Conservation (phyloP, 106 monocot species). For the Alisma plantagoaquatica region DNA sequence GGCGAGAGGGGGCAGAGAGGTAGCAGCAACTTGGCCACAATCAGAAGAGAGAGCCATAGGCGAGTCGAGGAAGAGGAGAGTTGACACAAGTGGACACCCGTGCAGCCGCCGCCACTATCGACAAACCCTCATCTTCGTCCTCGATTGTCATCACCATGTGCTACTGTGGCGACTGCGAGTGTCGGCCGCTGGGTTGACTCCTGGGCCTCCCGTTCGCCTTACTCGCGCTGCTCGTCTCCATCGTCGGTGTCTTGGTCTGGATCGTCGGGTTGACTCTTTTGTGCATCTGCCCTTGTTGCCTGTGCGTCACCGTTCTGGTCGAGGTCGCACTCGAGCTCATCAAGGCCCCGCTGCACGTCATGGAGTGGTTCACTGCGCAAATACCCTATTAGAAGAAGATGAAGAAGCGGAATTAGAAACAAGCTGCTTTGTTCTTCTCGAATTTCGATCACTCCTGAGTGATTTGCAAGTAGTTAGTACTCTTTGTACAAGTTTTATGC, state of each 20-base stretch:
- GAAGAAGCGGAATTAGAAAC: no score
- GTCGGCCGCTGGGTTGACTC: slow-evolving; percentile 80
- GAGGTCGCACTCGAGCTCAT: slow-evolving; percentile 85
- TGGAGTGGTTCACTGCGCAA: slow-evolving; percentile 69
- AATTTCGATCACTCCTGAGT: no score
- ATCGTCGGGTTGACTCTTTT: slow-evolving; percentile 30
- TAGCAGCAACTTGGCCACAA: no score
- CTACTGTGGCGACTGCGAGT: slow-evolving; percentile 27
- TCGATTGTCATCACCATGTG: no score
- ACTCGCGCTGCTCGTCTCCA: slow-evolving; percentile 6
- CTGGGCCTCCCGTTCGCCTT: slow-evolving; percentile 85
- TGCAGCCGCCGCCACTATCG: no score
- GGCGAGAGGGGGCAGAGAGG: no score
- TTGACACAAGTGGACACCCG: not conserved
- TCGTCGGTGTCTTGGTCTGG: slow-evolving; percentile 18
- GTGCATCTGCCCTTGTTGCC: slow-evolving; percentile 86
- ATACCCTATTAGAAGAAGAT: slow-evolving; percentile 57
- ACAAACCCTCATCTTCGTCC: no score
- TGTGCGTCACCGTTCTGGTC: slow-evolving; percentile 77
- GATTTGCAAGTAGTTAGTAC: no score
- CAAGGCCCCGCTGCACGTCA: slow-evolving; percentile 81
- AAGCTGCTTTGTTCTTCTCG: no score
- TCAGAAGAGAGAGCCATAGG: not conserved
- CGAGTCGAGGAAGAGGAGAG: not conserved
- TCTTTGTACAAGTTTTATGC: no score